Evolutionary conservation across 164 flowering plant genomes (phyloP).

Genomic region (Brasenia schreberi): DNA sequence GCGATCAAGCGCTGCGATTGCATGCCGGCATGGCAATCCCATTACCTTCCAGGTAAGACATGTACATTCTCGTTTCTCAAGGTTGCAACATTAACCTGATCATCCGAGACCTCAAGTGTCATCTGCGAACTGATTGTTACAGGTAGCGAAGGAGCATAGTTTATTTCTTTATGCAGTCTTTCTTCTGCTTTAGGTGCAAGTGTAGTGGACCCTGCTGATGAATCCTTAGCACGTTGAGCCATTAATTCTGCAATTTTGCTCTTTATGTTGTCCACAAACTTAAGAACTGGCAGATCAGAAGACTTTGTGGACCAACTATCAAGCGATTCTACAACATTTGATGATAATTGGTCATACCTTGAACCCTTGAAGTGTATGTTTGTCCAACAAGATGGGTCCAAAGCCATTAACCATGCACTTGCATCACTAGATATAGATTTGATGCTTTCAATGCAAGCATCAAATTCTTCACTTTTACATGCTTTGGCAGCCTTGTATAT

Average conservation of each 20-base stretch:
- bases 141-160: not conserved
- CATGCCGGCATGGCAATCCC: conserved; percentile 4
- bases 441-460: not conserved
- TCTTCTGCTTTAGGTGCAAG: not conserved
- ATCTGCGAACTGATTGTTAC: not conserved
- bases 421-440: not conserved
- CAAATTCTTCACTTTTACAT: not conserved
- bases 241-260: not conserved
- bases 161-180: not conserved
- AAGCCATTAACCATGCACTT: not conserved
- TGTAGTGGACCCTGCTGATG: not conserved
- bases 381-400: not conserved
- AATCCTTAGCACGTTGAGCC: not conserved
- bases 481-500: not conserved
- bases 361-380: not conserved
- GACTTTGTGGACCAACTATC: not conserved
- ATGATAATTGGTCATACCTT: not conserved
- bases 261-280: not conserved
- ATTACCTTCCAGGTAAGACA: not conserved
- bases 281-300: not conserved
- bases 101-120: not conserved
- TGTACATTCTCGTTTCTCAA: not conserved
- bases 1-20: not conserved
- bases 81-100: not conserved
- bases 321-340: not conserved